phyloP scores from a whole-genome alignment of 2,329 filamentous ascomycete genomes.

The Colletotrichum sp. region DNA sequence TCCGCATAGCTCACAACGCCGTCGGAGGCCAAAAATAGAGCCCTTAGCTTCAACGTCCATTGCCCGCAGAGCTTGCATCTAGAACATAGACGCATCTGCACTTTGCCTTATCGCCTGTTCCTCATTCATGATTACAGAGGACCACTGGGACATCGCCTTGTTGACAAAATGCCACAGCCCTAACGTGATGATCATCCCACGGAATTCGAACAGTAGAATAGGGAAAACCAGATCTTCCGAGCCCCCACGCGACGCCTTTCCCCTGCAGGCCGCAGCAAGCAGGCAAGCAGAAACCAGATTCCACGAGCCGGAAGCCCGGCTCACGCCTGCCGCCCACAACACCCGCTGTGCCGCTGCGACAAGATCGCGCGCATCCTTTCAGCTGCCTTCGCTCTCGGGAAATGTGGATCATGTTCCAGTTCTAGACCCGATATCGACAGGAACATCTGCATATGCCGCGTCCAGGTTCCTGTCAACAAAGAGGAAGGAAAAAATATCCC shows the following conservation, averaged over 20 bases:
- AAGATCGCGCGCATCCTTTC: not conserved
- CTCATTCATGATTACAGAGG: not conserved
- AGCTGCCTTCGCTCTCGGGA: not conserved
- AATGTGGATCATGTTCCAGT: not conserved
- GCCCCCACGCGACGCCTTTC: not conserved
- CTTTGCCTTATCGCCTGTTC: not conserved
- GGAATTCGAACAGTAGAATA: not conserved
- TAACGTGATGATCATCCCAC: not conserved
- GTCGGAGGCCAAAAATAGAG: slow-evolving; percentile 7
- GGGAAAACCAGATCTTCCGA: not conserved
- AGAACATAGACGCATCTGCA: not conserved
- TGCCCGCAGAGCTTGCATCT: not conserved
- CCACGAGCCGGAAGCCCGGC: slow-evolving; percentile 11
- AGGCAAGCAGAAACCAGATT: not conserved
- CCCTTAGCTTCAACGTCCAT: not conserved
- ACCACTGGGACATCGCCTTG: not conserved
- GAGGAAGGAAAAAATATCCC: not conserved
- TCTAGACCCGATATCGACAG: not conserved
- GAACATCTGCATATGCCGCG: not conserved
- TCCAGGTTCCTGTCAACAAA: not conserved
- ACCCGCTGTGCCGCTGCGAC: not conserved
- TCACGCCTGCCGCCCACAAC: not conserved
- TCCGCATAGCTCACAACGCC: not conserved
- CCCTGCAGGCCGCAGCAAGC: slow-evolving; percentile 9
- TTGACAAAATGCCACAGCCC: not conserved